A percentile compares a stretch with the other conserved stretches of the same genome.
Conservation (phyloP, 305 asterid species). For the Withania somnifera region DNA sequence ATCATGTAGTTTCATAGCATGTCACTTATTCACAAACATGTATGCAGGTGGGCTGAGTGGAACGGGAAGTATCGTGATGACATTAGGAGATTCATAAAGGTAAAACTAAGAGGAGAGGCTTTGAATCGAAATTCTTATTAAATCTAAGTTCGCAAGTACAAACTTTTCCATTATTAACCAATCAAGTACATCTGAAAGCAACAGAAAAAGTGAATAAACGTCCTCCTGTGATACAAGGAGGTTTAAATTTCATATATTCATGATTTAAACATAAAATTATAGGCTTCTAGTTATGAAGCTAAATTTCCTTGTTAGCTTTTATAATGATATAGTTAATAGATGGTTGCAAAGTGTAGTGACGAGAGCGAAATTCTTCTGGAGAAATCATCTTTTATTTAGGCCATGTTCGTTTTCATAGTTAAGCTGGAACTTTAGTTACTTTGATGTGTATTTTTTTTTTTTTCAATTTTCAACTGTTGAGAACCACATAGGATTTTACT, state of each 20-base stretch:
- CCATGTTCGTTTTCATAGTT: neutral
- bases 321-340: neutral
- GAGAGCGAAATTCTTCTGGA: neutral
- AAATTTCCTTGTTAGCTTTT: neutral
- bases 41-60: slow-evolving; percentile 98
- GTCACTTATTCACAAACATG: neutral
- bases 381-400: neutral
- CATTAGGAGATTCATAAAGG: slow-evolving; percentile 85
- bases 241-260: neutral
- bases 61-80: slow-evolving; percentile 93
- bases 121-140: neutral
- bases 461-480: neutral
- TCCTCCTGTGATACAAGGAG: neutral
- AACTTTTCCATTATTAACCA: neutral
- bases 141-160: neutral
- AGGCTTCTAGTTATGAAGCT: neutral
- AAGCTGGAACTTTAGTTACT: neutral
- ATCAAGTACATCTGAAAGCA: neutral
- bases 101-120: slow-evolving; percentile 13
- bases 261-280: neutral
- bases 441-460: neutral
- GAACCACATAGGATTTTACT: neutral
- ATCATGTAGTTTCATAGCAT: neutral
- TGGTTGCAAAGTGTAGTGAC: neutral
- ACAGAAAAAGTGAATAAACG: slow-evolving; percentile 1